Base-by-base conservation (phyloP, 2,329 filamentous ascomycete species). In the Phyllosticta paracitricarpa region DNA sequence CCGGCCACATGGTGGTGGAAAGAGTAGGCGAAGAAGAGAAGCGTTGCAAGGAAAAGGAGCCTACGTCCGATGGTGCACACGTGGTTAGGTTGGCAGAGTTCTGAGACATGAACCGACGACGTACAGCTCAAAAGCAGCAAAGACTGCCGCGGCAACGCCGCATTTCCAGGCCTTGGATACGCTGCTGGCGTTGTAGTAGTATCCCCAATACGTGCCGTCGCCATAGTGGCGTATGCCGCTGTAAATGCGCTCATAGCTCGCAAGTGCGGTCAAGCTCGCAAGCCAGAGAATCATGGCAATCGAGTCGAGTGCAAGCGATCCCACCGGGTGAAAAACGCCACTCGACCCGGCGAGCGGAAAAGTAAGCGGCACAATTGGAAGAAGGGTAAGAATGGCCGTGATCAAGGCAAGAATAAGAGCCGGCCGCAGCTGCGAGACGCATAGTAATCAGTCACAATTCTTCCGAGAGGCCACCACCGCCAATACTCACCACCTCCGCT, bases 31-130 rank as follows among this genome's bases (percentile, higher is more conserved):
- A 66, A 68, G 2, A 60, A 25, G 10, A 66, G 57, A 8, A 64
- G 65, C 14, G 66, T 67, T 48, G 63, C 52, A 33, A 68, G 61
- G 62, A 68, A 69, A 6, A 68, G 64, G 12, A 68, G 26, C 28
- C 66, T 68, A 56, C 12, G n/a, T 17, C 7, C 24, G 28, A 40
- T 24, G 14, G 30, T 25, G 3, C 9, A 22, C 28, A 59, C 60
- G 40, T 56, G 19, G 28, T 24, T 26, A n/a, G 35, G n/a, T 30
- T 40, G 22, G 14, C 24, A 33, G 12, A n/a, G 22, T 19, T 51
- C 28, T 19, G 26, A 58, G 54, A 63, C 33, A 52, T 8, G 61
- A 28, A 55, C 14, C 22, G n/a, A 19, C 6, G 3, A 65, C 65
- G 56, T 22, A 67, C 66, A 68, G 66, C 35, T 68, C 64, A 24